Evolutionary conservation across 768 basidiomycete species (phyloP).

Genomic region (Strobilomyces echinocephalus): DNA sequence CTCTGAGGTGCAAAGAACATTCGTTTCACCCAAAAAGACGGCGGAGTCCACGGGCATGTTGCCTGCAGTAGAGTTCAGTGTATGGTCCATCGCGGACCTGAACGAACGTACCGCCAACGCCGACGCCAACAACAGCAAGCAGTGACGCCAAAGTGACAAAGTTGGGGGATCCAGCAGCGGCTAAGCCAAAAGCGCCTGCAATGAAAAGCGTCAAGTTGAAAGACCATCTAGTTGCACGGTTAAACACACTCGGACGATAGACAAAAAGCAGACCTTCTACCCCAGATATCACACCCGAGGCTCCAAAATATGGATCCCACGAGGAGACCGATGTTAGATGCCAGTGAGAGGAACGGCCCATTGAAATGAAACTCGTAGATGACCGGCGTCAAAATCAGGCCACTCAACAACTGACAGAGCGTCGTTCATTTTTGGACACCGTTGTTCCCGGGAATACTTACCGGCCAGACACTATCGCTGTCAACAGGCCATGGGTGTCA

Average conservation of each 20-base stretch:
- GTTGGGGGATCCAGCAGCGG: constrained; percentile 43
- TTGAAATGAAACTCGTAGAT: constrained; percentile 46
- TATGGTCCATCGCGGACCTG: neutral
- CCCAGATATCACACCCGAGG: constrained; percentile 49
- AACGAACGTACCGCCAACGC: constrained; percentile 39
- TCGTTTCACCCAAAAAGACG: constrained; percentile 42
- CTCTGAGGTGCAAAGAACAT: neutral
- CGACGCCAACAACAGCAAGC: constrained; percentile 41
- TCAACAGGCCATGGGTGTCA: neutral
- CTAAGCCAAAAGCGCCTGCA: constrained; percentile 49
- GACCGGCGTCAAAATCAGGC: constrained; percentile 45
- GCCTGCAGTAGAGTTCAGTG: constrained; percentile 22
- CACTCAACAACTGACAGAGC: constrained; percentile 33
- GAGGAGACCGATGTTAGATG: constrained; percentile 50
- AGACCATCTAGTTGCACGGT: constrained; percentile 33
- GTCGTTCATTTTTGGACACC: neutral
- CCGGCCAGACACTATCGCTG: constrained; percentile 40
- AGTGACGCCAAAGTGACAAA: constrained; percentile 48
- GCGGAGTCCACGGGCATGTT: constrained; percentile 55
- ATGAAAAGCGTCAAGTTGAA: constrained; percentile 55
- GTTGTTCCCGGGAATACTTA: constrained; percentile 12
- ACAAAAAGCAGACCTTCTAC: constrained; percentile 33
- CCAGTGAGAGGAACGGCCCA: constrained; percentile 46
- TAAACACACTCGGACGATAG: neutral
- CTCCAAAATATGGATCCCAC: constrained; percentile 48